Conservation (phyloP, 2,329 filamentous ascomycete species). For the Monosporascus sp. region DNA sequence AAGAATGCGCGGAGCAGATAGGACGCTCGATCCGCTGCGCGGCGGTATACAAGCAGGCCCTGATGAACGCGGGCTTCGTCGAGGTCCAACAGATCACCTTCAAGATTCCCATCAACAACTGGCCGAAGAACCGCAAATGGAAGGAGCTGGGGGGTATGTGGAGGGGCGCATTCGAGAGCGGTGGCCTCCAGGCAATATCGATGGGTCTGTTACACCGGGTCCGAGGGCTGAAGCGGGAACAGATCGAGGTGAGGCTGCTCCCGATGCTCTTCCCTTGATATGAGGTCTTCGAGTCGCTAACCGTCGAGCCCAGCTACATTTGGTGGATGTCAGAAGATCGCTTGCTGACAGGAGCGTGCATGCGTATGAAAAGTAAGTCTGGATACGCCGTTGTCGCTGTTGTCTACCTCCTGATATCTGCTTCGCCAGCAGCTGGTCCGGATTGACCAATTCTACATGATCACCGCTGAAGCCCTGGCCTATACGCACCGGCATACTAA, state of each 20-base stretch:
- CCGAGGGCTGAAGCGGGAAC: slow-evolving; percentile 35
- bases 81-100: slow-evolving; percentile 48
- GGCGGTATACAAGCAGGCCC: slow-evolving; percentile 30
- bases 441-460: not conserved
- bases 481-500: not conserved
- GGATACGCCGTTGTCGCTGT: not conserved
- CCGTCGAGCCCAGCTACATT: slow-evolving; percentile 32
- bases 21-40: slow-evolving; percentile 34
- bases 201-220: slow-evolving; percentile 37
- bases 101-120: slow-evolving; percentile 50
- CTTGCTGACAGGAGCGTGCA: slow-evolving; percentile 43
- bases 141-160: slow-evolving; percentile 41
- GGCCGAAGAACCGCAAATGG: slow-evolving; percentile 42
- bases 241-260: slow-evolving; percentile 41
- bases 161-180: slow-evolving; percentile 35
- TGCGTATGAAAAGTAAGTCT: slow-evolving; percentile 37
- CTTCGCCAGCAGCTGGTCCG: too few relatives aligned
- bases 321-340: slow-evolving; percentile 45
- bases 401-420: too few relatives aligned
- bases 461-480: too few relatives aligned
- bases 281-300: slow-evolving; percentile 3
- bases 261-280: not conserved
- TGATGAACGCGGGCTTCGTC: slow-evolving; percentile 48
- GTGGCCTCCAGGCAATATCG: slow-evolving; percentile 41
- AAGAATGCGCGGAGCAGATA: slow-evolving; percentile 31